Base-by-base conservation (phyloP, 345 rosid genomes). In the Pseudoturritis turrita region DNA sequence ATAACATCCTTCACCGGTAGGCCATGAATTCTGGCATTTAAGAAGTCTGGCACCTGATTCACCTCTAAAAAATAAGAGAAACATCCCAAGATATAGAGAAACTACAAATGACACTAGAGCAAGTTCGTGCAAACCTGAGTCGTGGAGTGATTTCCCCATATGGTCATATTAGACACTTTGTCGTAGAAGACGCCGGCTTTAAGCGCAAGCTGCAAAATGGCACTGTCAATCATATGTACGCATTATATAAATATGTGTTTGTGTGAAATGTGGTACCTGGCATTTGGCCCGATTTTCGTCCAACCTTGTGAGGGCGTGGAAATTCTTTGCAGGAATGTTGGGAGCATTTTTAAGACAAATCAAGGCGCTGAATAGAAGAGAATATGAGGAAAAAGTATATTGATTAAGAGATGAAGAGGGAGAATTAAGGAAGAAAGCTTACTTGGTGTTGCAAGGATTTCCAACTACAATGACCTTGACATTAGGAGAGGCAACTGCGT, bases 381-480 rank as follows among this genome's bases (percentile, higher is more conserved):
- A 35, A 56, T 49, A 5, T 58, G 17, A 50, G 45, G 17, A 12
- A 74, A 8, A 41, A 51, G 6, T n/a, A 31, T 29, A 55, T 18
- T 68, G 28, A 59, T 47, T 17, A 43, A 19, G 36, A 37, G 9
- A 51, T 33, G 14, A 52, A 60, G 63, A 61, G 31, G 9, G 9
- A 36, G 65, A 40, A 8, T 0, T 1, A 13, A 45, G 40, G 52
- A 63, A 56, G 66, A 51, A 25, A 59, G 28, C 90, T 81, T 88
- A 95, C 99, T 95, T 95, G 75, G 99, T 95, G 79, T 95, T 91
- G 81, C 99, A 95, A 57, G 99, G 99, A 73, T 95, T 95, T 72
- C 99, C 99, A 22, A 95, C 99, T 4, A 95, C 97, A 35, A 95
- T 80, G 46, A 95, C 99, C 83, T 91, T 95, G 33, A 91, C 97